A percentile compares a stretch with the other conserved stretches of the same genome.
These are phyloP conservation scores for Serendipita indica DNA, from an alignment of 768 basidiomycete species.

Conservation along the genomic window DNA sequence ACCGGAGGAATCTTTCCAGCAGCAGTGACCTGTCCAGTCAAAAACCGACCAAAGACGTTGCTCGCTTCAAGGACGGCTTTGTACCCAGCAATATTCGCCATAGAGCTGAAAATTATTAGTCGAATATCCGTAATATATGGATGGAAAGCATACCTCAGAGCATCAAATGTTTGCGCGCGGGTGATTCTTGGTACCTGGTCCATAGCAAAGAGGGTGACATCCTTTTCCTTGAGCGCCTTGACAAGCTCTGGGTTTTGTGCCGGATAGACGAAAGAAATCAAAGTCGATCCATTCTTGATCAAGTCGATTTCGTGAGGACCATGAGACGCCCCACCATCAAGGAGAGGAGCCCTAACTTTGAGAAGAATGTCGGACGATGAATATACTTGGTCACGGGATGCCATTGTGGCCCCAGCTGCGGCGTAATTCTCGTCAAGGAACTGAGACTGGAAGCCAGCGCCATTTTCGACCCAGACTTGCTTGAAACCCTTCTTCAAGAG, in stretches of 20 bases:
- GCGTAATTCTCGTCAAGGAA: constrained; percentile 70
- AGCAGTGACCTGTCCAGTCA: constrained; percentile 84
- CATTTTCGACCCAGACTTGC: constrained; percentile 54
- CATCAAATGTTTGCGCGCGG: constrained; percentile 81
- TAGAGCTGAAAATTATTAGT: constrained; percentile 38
- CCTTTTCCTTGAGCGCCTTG: constrained; percentile 48
- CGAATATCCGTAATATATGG: not conserved
- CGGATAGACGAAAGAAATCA: constrained; percentile 76
- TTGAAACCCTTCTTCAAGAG: constrained; percentile 73
- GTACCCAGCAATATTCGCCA: constrained; percentile 92
- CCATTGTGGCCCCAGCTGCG: constrained; percentile 64
- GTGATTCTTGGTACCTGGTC: constrained; percentile 87
- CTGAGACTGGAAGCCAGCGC: constrained; percentile 57
- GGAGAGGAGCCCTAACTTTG: constrained; percentile 68
- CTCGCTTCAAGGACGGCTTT: constrained; percentile 85
- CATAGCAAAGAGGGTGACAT: constrained; percentile 72
- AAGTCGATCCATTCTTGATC: constrained; percentile 59
- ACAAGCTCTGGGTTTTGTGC: constrained; percentile 64
- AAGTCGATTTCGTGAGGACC: constrained; percentile 40
- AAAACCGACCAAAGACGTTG: constrained; percentile 75
- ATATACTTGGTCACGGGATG: constrained; percentile 58
- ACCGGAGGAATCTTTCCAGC: constrained; percentile 25
- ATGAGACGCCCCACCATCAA: constrained; percentile 15
- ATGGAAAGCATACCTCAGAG: constrained; percentile 42
- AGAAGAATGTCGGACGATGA: constrained; percentile 58